Evolutionary conservation across 2,329 filamentous ascomycete species (phyloP).

Genomic region (Fusarium guadeloupense): DNA sequence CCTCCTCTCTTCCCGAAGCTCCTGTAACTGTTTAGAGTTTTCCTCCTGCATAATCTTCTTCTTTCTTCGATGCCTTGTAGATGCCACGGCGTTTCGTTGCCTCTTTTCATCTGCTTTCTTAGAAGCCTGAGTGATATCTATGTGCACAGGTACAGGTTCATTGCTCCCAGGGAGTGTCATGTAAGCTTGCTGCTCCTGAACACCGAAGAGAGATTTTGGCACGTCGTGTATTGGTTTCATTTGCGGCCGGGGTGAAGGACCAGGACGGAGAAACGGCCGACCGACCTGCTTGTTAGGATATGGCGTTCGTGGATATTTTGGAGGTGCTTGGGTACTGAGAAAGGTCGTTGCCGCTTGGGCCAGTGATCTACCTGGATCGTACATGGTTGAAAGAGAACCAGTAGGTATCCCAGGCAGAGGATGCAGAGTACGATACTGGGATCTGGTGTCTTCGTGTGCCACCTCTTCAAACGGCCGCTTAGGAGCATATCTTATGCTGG

Average conservation of each 20-base stretch:
- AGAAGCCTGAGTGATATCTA: constrained; percentile 84
- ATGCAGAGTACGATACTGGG: constrained; percentile 40
- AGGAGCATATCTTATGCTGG: background rate
- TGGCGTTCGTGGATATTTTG: constrained; percentile 27
- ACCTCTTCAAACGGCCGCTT: constrained; percentile 49
- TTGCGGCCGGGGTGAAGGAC: constrained; percentile 46
- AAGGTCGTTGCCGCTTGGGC: constrained; percentile 47
- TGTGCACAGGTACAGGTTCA: constrained; percentile 65
- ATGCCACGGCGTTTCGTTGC: constrained; percentile 85
- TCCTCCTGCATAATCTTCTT: constrained; percentile 85
- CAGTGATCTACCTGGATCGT: constrained; percentile 46
- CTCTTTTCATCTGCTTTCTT: constrained; percentile 86
- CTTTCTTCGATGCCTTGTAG: constrained; percentile 80
- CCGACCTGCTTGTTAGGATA: constrained; percentile 34
- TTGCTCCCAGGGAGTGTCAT: constrained; percentile 53
- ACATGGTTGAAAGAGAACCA: constrained; percentile 31
- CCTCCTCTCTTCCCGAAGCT: constrained; percentile 73
- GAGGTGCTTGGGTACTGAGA: constrained; percentile 35
- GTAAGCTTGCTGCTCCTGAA: constrained; percentile 50
- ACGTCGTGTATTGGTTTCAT: constrained; percentile 45
- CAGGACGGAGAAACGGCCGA: constrained; percentile 35
- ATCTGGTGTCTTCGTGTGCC: constrained; percentile 39
- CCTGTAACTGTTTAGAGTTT: constrained; percentile 73
- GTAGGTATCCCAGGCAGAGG: constrained; percentile 39
- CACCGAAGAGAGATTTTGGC: constrained; percentile 38